Base-by-base conservation (phyloP, 202 grass and related monocot species). In the Brachypodium distachyon region DNA sequence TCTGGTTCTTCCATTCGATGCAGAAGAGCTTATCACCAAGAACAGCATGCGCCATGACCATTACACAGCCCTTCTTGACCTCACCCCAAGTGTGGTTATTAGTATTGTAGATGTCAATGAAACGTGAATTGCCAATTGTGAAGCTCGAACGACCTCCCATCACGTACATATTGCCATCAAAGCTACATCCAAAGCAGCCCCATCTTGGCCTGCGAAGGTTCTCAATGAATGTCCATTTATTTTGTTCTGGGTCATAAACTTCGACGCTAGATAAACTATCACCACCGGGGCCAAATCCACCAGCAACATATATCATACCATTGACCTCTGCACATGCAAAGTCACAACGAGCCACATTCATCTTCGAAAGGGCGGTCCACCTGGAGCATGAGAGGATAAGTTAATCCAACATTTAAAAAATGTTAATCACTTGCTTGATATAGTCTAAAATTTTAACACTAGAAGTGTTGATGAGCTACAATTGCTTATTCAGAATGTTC, bases 101-200 rank as follows among this genome's bases (percentile, higher is more conserved):
- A 64, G 91, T 80, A 79, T 82, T 74, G 73, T 97, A 97, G 12
- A 97, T 56, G 0, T 97, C 91, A 55, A 94, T 58, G 7, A 73
- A 88, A 34, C 89, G 88, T 10, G 95, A 82, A 56, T 94, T 97
- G 14, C 95, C 91, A 54, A 97, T 97, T 7, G 89, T 92, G 82
- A 97, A 97, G 73, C 79, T 90, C 16, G 91, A 97, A 22, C 95
- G 88, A 12, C 95, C 95, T n/a, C 91, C 89, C 95, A 97, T 97
- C 48, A 97, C 84, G 49, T 88, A 97, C 31, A 97, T 66, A 59
- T 88, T 92, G 49, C 85, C 91, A 19, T 83, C 85, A 26, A 97
- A 75, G 64, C 95, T 73, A 76, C 82, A 94, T 3, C 86, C 94
- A 4, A 97, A 97, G 82, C 95, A 97, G 12, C 91, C 95, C 91